phyloP scores from a whole-genome alignment of 805 yeast genomes.

The Maudiozyma pseudohumilis region DNA sequence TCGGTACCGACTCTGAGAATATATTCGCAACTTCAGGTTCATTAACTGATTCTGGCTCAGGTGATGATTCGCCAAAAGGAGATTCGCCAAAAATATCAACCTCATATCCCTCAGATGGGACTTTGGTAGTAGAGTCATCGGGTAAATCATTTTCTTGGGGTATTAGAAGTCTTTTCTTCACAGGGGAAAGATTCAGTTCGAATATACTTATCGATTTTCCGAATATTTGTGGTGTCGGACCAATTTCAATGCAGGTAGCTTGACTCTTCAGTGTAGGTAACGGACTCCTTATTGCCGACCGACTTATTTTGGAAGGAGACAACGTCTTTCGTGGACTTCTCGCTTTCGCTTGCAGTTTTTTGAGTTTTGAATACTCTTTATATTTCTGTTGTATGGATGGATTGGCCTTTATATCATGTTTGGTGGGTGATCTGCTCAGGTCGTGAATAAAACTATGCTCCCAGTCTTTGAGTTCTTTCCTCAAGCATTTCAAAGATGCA shows the following conservation, averaged over 20 bases:
- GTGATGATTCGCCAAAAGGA: not conserved
- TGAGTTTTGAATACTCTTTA: constrained; percentile 27
- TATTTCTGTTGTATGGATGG: constrained; percentile 29
- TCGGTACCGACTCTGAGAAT: not conserved
- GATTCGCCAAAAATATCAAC: not conserved
- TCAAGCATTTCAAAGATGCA: constrained; percentile 20
- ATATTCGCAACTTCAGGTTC: not conserved
- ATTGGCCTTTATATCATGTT: constrained; percentile 37
- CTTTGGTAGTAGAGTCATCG: not conserved
- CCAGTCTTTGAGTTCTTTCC: constrained; percentile 44
- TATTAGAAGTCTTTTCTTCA: constrained; percentile 8
- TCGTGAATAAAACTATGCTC: constrained; percentile 36
- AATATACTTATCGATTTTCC: constrained; percentile 70
- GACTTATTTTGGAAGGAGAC: not conserved
- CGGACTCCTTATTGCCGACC: not conserved
- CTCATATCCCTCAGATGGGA: not conserved
- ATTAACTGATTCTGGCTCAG: not conserved
- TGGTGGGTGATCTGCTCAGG: constrained; percentile 37
- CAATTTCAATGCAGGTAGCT: constrained; percentile 30
- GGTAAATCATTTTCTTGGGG: constrained; percentile 4
- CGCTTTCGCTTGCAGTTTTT: constrained; percentile 8
- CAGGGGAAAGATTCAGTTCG: constrained; percentile 38
- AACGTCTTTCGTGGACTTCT: not conserved
- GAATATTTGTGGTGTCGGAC: constrained; percentile 81
- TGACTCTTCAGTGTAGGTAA: not conserved